Conservation (phyloP, 2,329 filamentous ascomycete species). For the Moelleriella libera region DNA sequence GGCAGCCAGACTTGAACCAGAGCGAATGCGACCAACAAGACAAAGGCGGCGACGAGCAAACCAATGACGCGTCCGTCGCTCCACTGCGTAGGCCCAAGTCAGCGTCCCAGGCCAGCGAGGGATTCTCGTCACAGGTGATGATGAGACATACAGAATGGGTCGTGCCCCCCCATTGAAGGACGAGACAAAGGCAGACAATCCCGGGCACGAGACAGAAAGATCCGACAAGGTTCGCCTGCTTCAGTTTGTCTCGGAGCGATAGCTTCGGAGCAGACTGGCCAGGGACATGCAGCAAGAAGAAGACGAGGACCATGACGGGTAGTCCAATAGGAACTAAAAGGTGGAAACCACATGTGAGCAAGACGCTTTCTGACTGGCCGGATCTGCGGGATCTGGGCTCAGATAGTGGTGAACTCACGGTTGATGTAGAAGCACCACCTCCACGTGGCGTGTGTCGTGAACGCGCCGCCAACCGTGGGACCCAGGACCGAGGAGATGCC, state of each 20-base stretch:
- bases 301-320: slow-evolving; percentile 11
- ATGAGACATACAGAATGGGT: slow-evolving; percentile 11
- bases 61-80: slow-evolving; percentile 25
- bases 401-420: not conserved
- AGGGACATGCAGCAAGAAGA: slow-evolving; percentile 8
- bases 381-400: too few species aligned
- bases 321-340: slow-evolving; percentile 14
- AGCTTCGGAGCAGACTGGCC: slow-evolving; percentile 7
- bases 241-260: slow-evolving; percentile 22
- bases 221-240: slow-evolving; percentile 35
- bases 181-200: slow-evolving; percentile 28
- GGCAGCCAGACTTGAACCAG: slow-evolving; percentile 17
- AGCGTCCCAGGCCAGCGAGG: not conserved
- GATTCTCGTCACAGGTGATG: not conserved
- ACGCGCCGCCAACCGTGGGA: slow-evolving; percentile 10
- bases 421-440: slow-evolving; percentile 22
- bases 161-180: slow-evolving; percentile 29
- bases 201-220: slow-evolving; percentile 30
- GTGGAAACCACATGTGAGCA: too few species aligned
- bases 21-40: slow-evolving; percentile 26
- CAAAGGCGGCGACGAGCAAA: slow-evolving; percentile 22
- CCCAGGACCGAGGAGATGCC: slow-evolving; percentile 19
- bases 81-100: slow-evolving; percentile 16
- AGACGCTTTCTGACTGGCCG: too few species aligned
- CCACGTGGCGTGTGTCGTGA: slow-evolving; percentile 11